phyloP scores from a whole-genome alignment of 495 filamentous ascomycete species.

The Tuber brumale region DNA sequence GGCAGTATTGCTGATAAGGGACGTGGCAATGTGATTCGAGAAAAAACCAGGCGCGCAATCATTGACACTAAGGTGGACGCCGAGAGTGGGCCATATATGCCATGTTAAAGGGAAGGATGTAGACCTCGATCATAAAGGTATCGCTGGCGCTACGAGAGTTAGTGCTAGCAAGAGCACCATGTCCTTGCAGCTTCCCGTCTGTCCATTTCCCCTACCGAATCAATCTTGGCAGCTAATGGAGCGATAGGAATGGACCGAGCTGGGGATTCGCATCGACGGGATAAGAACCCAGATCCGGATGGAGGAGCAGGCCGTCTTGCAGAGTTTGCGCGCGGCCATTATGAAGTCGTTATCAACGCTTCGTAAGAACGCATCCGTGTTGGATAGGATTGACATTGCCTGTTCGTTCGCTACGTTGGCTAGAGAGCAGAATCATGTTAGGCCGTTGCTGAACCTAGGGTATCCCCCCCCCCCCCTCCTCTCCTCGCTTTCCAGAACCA shows the following conservation, averaged over 20 bases:
- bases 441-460: conserved; percentile 61
- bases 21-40: not conserved
- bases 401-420: conserved; percentile 77
- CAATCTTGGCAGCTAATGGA: conserved; percentile 1
- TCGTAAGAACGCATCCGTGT: conserved; percentile 75
- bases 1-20: not conserved
- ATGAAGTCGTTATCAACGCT: conserved; percentile 72
- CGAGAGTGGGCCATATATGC: conserved; percentile 77
- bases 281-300: conserved; percentile 64
- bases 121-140: conserved; percentile 45
- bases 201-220: not conserved
- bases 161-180: conserved; percentile 75
- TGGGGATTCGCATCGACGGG: conserved; percentile 69
- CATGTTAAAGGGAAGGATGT: conserved; percentile 81
- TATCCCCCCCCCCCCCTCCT: conserved; percentile 35
- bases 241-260: conserved; percentile 60
- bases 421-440: conserved; percentile 60
- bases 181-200: conserved; percentile 65
- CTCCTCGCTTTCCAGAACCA: not conserved
- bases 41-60: conserved; percentile 47
- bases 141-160: conserved; percentile 55
- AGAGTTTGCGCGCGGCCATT: conserved; percentile 63
- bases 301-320: conserved; percentile 73
- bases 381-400: conserved; percentile 86
- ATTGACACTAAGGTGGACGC: conserved; percentile 74